Evolutionary conservation across 768 basidiomycete species (phyloP).

Genomic region (Rubroboletus satanas): DNA sequence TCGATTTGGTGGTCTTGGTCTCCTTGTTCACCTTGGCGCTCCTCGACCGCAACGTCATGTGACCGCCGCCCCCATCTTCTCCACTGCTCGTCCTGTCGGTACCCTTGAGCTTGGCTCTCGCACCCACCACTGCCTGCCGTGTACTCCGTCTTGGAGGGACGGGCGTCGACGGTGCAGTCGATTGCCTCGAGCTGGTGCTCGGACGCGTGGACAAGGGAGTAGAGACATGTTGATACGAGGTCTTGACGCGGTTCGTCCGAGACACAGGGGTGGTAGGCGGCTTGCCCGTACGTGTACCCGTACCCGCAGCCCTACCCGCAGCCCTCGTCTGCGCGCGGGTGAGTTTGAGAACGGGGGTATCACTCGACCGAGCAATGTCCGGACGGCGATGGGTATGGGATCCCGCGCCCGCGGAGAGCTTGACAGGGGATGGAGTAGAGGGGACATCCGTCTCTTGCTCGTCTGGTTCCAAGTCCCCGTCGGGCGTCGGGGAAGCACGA

Average conservation of each 20-base stretch:
- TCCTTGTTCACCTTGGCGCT: slow-evolving; percentile 4
- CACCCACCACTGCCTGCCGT: slow-evolving; percentile 23
- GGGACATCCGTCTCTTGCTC: slow-evolving; percentile 7
- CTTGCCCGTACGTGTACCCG: not conserved
- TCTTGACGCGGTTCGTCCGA: slow-evolving; percentile 16
- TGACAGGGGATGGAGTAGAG: slow-evolving; percentile 33
- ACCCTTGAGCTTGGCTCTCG: slow-evolving; percentile 8
- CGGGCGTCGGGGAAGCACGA: slow-evolving; percentile 4
- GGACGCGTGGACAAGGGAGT: slow-evolving; percentile 24
- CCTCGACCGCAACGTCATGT: slow-evolving; percentile 22
- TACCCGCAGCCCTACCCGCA: not conserved
- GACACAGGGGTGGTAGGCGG: not conserved
- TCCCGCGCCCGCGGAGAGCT: slow-evolving; percentile 15
- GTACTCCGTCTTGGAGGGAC: slow-evolving; percentile 23
- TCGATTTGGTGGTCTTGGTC: slow-evolving; percentile 3
- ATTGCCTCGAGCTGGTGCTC: slow-evolving; percentile 2
- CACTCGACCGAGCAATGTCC: not conserved
- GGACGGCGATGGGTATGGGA: slow-evolving; percentile 2
- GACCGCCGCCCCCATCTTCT: slow-evolving; percentile 4
- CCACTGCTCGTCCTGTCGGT: slow-evolving; percentile 2
- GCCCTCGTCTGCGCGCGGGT: slow-evolving; percentile 17
- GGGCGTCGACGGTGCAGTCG: slow-evolving; percentile 17
- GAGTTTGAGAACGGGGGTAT: not conserved
- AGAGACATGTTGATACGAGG: slow-evolving; percentile 21
- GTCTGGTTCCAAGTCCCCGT: slow-evolving; percentile 6